Evolutionary conservation across 768 basidiomycete species (phyloP), one percentile per base, ranked within the genome.

Genomic region (Naganishia antarctica): DNA sequence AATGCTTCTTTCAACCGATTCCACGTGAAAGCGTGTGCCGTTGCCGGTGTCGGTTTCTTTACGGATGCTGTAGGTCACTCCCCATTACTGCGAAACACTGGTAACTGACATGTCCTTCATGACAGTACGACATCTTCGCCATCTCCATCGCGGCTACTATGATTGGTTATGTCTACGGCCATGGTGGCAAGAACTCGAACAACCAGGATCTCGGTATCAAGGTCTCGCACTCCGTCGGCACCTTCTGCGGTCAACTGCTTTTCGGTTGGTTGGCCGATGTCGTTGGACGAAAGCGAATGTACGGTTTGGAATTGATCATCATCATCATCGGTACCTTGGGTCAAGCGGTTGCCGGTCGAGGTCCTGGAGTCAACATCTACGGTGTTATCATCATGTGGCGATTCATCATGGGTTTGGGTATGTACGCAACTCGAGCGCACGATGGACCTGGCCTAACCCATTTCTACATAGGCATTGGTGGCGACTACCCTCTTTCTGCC

Each of bases 1-100:
- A 86, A 88, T 66, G 91, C 91, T 45, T 80, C 81, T 46, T 93
- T 93, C 79, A 88, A 87, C 7, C 88, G 86, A 85, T 91, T 91
- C 80, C 91, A 92, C 71, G 85, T 86, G 63, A 91, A 90, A 76
- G 77, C 71, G 12, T 71, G 69, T 66, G 57, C 72, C 28, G 71
- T 72, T 41, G 70, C 70, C 44, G 69, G 91, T 70, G 87, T 87
- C 11, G 91, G 91, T 28, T 92, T 93, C 82, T 93, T 91, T 81
- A 91, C 91, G 51, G 90, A 89, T 79, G 85, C 86, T 83, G 85
- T 69, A 57, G 32, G 53, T 40, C 7, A 32, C 2, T 29, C 29
- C 1, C 16, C 1, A n/a, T 60, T 18, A 15, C 15, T 28, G 13
- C 40, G 31, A 44, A 32, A 26, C 40, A 26, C 7, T 32, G 41